Conservation (phyloP, 139 green algal species). For the Eudorina sp. region DNA sequence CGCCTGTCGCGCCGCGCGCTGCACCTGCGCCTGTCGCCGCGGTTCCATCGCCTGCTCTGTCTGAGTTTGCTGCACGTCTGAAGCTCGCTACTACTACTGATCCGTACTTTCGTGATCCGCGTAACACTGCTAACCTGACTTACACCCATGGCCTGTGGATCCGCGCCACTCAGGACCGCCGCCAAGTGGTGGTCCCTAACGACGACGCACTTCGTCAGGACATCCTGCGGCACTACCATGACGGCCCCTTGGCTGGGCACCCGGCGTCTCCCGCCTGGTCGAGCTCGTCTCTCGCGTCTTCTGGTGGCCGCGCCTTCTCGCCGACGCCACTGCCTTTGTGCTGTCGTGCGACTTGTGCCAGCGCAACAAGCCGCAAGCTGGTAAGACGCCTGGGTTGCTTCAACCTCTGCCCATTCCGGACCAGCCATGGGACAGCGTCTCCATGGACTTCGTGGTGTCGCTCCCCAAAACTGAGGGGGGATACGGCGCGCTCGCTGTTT, state of each 20-base stretch:
- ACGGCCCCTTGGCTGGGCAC: background rate
- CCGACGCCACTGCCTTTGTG: conserved; percentile 37
- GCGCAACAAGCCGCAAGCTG: background rate
- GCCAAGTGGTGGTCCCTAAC: background rate
- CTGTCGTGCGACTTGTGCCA: conserved; percentile 43
- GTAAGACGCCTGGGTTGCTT: background rate
- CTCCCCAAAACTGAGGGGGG: conserved; percentile 22
- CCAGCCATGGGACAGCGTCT: background rate
- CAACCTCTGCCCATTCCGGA: background rate
- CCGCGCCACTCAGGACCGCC: background rate
- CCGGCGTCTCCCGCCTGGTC: background rate
- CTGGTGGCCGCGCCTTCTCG: conserved; percentile 38
- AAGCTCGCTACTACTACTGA: background rate
- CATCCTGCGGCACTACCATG: background rate
- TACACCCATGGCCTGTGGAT: background rate
- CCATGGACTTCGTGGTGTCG: background rate
- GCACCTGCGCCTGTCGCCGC: background rate
- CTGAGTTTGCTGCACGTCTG: background rate
- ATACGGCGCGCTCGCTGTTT: conserved; percentile 54
- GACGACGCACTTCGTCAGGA: background rate
- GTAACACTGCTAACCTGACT: background rate
- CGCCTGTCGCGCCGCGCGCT: background rate
- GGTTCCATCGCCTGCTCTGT: background rate
- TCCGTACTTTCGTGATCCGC: background rate
- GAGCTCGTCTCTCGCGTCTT: conserved; percentile 12